Percentiles rank a stretch among this genome's conserved stretches.
Evolutionary conservation across 352 stramenopile species (phyloP).

Genomic region (Phytophthora nicotianae): DNA sequence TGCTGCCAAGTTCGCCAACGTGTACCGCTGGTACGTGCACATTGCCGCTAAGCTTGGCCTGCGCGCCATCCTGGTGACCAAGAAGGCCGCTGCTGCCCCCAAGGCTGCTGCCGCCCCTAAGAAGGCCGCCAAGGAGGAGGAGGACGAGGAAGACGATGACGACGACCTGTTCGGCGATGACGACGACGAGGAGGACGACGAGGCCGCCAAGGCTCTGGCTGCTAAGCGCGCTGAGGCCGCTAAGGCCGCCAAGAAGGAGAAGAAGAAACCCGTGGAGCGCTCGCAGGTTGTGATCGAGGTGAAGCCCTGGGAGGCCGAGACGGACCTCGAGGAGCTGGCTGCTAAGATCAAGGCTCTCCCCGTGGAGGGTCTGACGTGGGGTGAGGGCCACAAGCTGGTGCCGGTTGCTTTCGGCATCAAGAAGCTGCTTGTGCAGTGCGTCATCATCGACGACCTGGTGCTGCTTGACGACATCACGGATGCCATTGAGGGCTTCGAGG

Average conservation of each 20-base stretch:
- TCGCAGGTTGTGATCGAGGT: constrained; percentile 70
- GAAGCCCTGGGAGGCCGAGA: constrained; percentile 83
- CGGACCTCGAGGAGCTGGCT: constrained; percentile 72
- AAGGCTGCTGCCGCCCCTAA: constrained; percentile 39
- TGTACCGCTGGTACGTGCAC: constrained; percentile 79
- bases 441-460: constrained; percentile 83
- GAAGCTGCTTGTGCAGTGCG: constrained; percentile 83
- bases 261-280: constrained; percentile 65
- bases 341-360: constrained; percentile 77
- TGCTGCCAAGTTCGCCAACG: constrained; percentile 59
- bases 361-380: constrained; percentile 80
- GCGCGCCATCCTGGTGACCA: constrained; percentile 42
- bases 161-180: constrained; percentile 69
- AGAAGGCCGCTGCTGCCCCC: constrained; percentile 26
- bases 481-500: constrained; percentile 79
- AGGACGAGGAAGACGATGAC: constrained; percentile 61
- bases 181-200: constrained; percentile 66
- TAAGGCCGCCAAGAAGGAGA: constrained; percentile 66
- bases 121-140: constrained; percentile 28
- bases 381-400: constrained; percentile 82
- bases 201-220: constrained; percentile 52
- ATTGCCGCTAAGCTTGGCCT: constrained; percentile 60
- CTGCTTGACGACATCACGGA: constrained; percentile 86
- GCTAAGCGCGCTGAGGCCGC: constrained; percentile 59
- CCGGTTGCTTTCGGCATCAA: constrained; percentile 87